Evolutionary conservation across 768 basidiomycete genomes (phyloP).

Genomic region (Mycena belliarum): DNA sequence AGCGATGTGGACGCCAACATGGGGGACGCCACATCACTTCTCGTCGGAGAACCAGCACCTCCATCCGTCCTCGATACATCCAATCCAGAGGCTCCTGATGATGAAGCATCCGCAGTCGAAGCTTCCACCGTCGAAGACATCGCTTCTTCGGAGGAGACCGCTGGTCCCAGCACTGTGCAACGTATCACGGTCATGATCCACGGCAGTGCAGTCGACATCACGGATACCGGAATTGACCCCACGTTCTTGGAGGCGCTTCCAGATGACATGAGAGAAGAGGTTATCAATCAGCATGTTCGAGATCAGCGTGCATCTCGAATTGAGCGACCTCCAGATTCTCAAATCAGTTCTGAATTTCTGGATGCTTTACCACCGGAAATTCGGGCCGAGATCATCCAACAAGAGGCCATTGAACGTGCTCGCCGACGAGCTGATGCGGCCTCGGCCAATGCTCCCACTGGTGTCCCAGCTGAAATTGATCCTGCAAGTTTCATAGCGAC

Average conservation of each 20-base stretch:
- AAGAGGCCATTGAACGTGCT: constrained; percentile 84
- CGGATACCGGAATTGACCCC: constrained; percentile 97
- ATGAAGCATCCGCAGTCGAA: constrained; percentile 27
- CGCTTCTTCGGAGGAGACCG: constrained; percentile 16
- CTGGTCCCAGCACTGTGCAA: constrained; percentile 38
- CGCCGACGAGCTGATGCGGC: constrained; percentile 48
- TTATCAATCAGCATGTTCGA: constrained; percentile 94
- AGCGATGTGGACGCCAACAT: constrained; percentile 52
- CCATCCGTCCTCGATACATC: constrained; percentile 24
- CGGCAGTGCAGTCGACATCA: constrained; percentile 93
- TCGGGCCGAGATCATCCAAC: constrained; percentile 94
- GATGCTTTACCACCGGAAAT: constrained; percentile 96
- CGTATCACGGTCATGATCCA: constrained; percentile 90
- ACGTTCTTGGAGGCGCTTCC: constrained; percentile 97
- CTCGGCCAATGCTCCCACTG: constrained; percentile 37
- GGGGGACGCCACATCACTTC: constrained; percentile 38
- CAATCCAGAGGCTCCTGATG: too few relatives aligned
- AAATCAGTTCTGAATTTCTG: constrained; percentile 93
- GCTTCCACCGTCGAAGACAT: constrained; percentile 40
- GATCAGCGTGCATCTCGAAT: constrained; percentile 82
- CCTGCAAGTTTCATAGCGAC: constrained; percentile 90
- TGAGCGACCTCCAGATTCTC: constrained; percentile 76
- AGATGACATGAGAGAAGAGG: constrained; percentile 98
- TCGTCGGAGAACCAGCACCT: background rate
- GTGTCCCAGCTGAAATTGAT: constrained; percentile 72